Percentiles rank a stretch among this genome's conserved stretches.
Conservation (phyloP, 23 red algal species). For the Gracilaria domingensis region DNA sequence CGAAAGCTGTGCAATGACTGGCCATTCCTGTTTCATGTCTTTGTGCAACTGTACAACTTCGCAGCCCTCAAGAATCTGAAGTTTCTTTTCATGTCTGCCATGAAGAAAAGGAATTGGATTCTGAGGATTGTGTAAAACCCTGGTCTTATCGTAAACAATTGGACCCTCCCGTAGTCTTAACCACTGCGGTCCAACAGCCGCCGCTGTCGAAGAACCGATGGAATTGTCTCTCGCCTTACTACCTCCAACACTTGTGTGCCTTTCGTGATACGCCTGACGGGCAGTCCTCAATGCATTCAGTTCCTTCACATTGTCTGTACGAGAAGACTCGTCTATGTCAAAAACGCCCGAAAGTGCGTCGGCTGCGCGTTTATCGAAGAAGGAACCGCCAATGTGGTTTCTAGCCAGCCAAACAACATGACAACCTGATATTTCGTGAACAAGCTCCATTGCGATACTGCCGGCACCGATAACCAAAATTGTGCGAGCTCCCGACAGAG, state of each 20-base stretch:
- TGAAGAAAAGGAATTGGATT: constrained; percentile 13
- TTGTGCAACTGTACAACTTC: constrained; percentile 44
- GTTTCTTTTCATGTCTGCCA: neutral
- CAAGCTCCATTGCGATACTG: constrained; percentile 95
- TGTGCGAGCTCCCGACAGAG: constrained; percentile 23
- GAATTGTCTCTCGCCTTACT: neutral
- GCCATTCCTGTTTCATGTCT: constrained; percentile 36
- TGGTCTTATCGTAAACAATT: constrained; percentile 31
- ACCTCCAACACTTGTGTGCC: neutral
- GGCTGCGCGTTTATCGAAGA: constrained; percentile 85
- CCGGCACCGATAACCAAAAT: constrained; percentile 85
- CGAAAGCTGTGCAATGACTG: constrained; percentile 48
- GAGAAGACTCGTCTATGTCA: neutral
- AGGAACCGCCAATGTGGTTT: constrained; percentile 77
- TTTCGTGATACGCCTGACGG: neutral
- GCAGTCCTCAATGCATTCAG: neutral
- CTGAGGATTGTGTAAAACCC: neutral
- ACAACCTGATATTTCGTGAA: constrained; percentile 64
- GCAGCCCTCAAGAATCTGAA: constrained; percentile 47
- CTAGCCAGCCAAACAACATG: constrained; percentile 85
- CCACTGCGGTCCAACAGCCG: constrained; percentile 83
- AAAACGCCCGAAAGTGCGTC: constrained; percentile 29
- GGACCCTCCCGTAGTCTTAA: constrained; percentile 39
- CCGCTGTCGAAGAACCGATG: neutral
- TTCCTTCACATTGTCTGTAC: neutral